Evolutionary conservation across 352 stramenopile species (phyloP).

Genomic region (Phytophthora citrophthora): DNA sequence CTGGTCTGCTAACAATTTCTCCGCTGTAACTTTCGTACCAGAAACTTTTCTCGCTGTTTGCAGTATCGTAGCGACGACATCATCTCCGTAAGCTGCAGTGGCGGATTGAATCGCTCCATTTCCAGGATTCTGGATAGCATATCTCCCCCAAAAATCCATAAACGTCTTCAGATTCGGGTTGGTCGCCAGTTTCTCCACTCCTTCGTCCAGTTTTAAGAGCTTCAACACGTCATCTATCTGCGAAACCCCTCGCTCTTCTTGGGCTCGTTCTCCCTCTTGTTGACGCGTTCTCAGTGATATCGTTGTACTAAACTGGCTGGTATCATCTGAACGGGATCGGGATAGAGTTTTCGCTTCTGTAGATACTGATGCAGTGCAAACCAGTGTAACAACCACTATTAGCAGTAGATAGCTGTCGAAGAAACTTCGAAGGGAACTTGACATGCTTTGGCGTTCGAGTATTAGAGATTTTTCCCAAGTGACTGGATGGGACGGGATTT

Average conservation of each 20-base stretch:
- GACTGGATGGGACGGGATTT: not conserved
- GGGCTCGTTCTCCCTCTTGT: not conserved
- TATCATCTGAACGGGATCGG: not conserved
- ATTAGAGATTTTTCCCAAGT: no score
- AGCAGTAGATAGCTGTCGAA: not conserved
- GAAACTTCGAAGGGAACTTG: no score
- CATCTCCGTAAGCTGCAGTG: constrained; percentile 3
- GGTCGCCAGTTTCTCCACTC: not conserved
- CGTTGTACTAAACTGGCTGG: not conserved
- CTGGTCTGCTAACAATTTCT: not conserved
- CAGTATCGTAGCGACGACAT: constrained; percentile 1
- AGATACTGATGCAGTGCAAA: not conserved
- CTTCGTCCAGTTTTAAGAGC: not conserved
- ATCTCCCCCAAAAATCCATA: not conserved
- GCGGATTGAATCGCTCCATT: constrained; percentile 2
- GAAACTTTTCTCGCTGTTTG: not conserved
- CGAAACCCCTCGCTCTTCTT: not conserved
- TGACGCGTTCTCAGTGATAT: not conserved
- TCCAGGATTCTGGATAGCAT: not conserved
- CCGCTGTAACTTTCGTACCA: constrained; percentile 1
- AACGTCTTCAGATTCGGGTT: constrained; percentile 4
- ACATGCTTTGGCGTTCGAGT: no score
- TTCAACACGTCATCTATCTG: not conserved
- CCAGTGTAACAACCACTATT: not conserved
- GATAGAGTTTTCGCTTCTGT: not conserved